These are phyloP conservation scores for Arthromyces matolae DNA, from an alignment of 768 basidiomycete genomes.

Conservation along the genomic window DNA sequence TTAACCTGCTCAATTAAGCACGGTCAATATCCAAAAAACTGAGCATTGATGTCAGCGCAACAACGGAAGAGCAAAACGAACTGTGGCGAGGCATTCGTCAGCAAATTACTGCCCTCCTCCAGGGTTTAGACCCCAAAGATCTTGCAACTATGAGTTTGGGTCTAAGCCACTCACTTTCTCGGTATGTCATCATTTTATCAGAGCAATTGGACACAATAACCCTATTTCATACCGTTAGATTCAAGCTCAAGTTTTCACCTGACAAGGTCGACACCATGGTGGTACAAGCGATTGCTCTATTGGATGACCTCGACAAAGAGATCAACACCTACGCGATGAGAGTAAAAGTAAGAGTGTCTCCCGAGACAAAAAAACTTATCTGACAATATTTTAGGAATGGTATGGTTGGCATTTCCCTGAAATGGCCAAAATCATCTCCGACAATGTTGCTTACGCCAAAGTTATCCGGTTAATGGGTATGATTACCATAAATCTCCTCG, in stretches of 20 bases:
- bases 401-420: constrained; percentile 99
- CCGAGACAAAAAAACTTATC: background rate
- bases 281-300: constrained; percentile 94
- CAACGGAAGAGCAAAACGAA: constrained; percentile 56
- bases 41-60: constrained; percentile 78
- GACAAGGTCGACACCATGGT: constrained; percentile 99
- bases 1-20: constrained; percentile 36
- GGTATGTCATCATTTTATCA: constrained; percentile 43
- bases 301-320: constrained; percentile 99
- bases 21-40: constrained; percentile 91
- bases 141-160: constrained; percentile 97
- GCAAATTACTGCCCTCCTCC: constrained; percentile 82
- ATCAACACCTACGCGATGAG: constrained; percentile 99
- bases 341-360: constrained; percentile 70
- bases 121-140: constrained; percentile 91
- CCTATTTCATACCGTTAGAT: constrained; percentile 45
- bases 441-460: constrained; percentile 97
- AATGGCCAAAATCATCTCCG: constrained; percentile 96
- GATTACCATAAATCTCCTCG: constrained; percentile 21
- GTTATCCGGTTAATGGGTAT: constrained; percentile 87
- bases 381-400: constrained; percentile 75
- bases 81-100: constrained; percentile 94
- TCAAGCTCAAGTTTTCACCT: constrained; percentile 99
- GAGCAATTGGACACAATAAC: background rate
- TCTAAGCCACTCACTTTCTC: constrained; percentile 93